Evolutionary conservation across 768 basidiomycete genomes (phyloP), one percentile per base, ranked within the genome.

Genomic region (Tulasnella sp.): DNA sequence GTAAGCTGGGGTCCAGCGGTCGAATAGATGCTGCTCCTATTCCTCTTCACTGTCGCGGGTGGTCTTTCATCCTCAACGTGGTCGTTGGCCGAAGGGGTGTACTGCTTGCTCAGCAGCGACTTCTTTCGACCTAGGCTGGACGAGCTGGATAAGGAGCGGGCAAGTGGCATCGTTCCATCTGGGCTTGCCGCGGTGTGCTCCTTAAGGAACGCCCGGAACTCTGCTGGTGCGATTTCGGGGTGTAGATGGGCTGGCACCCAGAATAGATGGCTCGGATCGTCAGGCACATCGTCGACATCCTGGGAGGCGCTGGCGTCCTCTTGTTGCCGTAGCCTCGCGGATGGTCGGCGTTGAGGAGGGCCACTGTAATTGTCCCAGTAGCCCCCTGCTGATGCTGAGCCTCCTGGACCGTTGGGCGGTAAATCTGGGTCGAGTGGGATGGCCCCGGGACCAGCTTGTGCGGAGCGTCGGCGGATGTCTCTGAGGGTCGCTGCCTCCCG

Each of bases 181-280:
- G 81, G 81, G 18, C 48, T 70, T 7, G 44, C 77, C 70, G 75
- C 70, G 20, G 57, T 48, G 85, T 99, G 98, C 81, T 97, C 94
- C 84, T 96, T 93, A 81, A 99, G 90, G 83, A 99, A 98, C 15
- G 91, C 92, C 74, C 94, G 90, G 84, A 99, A 99, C 84, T 99
- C 96, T 70, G 91, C 92, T 32, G 98, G 98, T 0, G 96, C 97
- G 82, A 99, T 93, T 86, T 99, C 98, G 40, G 98, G 98, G 83
- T 99, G 98, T 46, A 98, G 87, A 78, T 92, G 90, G 20, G 98
- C 98, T 75, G 98, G 98, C 39, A 99, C 95, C 98, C 98, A 99
- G 88, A 99, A 99, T 80, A 98, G 90, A 84, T 95, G 93, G 82
- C 91, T 91, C 2, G 93, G 92, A 85, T 97, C 94, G 73, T 93